Percentiles rank a stretch among this genome's conserved stretches.
Evolutionary conservation across 2,329 filamentous ascomycete genomes (phyloP).

Genomic region (Tolypocladium ovalisporum): DNA sequence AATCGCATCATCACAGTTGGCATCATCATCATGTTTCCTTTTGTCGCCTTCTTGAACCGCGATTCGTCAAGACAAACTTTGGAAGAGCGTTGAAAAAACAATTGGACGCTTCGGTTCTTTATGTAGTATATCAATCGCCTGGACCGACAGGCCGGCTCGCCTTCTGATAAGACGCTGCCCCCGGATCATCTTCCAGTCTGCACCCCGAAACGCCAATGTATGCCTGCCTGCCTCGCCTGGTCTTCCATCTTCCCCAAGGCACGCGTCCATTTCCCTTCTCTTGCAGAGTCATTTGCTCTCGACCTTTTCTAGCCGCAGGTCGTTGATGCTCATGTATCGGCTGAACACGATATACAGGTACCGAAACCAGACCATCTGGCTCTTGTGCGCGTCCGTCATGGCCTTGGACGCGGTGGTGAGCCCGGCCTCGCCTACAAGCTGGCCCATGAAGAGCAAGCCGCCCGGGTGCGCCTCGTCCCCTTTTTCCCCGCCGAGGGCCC

Average conservation of each 20-base stretch:
- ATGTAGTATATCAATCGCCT: background rate
- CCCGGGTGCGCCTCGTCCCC: conserved; percentile 30
- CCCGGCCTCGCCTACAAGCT: conserved; percentile 47
- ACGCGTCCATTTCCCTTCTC: background rate
- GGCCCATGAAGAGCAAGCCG: conserved; percentile 61
- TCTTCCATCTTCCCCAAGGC: background rate
- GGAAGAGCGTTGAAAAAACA: too few species aligned
- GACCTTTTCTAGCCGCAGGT: conserved; percentile 50
- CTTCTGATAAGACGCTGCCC: background rate
- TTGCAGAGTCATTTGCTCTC: conserved; percentile 5
- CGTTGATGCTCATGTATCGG: conserved; percentile 93
- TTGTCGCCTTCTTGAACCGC: too few species aligned
- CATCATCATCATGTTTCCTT: too few species aligned
- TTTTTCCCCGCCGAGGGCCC: conserved; percentile 31
- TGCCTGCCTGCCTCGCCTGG: background rate
- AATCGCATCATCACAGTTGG: too few species aligned
- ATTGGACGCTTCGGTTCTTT: background rate
- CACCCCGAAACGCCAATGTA: background rate
- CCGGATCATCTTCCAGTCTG: background rate
- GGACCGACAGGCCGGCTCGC: background rate
- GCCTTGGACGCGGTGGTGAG: conserved; percentile 58
- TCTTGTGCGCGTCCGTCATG: conserved; percentile 84
- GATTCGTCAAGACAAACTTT: too few species aligned
- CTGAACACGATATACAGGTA: conserved; percentile 91
- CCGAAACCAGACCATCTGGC: conserved; percentile 98